Evolutionary conservation across 495 filamentous ascomycete species (phyloP).

Genomic region (Chlorociboria aeruginascens): DNA sequence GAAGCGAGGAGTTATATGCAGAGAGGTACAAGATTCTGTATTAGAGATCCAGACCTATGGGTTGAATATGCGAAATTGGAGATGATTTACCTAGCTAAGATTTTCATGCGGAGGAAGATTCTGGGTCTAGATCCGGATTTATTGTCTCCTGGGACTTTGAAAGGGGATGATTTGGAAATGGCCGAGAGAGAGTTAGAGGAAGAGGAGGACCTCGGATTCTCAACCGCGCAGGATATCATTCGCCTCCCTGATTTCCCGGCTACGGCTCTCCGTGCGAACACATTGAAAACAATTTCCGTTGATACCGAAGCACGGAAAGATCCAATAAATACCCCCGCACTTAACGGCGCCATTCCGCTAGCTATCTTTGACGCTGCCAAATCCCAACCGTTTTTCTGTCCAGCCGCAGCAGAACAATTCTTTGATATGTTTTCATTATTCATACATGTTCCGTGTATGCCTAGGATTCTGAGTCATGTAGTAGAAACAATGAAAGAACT

Average conservation of each 20-base stretch:
- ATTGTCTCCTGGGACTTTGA: not conserved
- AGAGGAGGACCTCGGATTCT: constrained; percentile 24
- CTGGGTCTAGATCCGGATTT: constrained; percentile 50
- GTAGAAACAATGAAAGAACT: constrained; percentile 46
- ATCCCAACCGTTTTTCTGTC: constrained; percentile 58
- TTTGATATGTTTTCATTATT: constrained; percentile 70
- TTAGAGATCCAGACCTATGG: constrained; percentile 59
- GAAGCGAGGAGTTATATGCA: constrained; percentile 79
- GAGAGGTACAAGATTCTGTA: constrained; percentile 79
- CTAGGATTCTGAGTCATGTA: constrained; percentile 65
- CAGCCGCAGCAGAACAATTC: constrained; percentile 56
- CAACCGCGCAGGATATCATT: constrained; percentile 41
- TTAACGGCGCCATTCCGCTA: constrained; percentile 82
- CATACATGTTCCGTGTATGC: constrained; percentile 45
- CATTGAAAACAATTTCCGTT: constrained; percentile 34
- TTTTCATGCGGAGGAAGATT: constrained; percentile 57
- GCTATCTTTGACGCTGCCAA: constrained; percentile 84
- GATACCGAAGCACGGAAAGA: constrained; percentile 45
- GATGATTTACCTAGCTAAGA: constrained; percentile 78
- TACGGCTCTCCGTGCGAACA: constrained; percentile 23
- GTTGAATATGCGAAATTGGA: constrained; percentile 84
- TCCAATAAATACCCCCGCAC: constrained; percentile 64
- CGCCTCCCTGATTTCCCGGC: constrained; percentile 48
- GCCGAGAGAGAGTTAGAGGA: constrained; percentile 30
- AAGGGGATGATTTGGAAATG: constrained; percentile 20